phyloP scores from a whole-genome alignment of 495 filamentous ascomycete species.

The Margaritispora aquatica region DNA sequence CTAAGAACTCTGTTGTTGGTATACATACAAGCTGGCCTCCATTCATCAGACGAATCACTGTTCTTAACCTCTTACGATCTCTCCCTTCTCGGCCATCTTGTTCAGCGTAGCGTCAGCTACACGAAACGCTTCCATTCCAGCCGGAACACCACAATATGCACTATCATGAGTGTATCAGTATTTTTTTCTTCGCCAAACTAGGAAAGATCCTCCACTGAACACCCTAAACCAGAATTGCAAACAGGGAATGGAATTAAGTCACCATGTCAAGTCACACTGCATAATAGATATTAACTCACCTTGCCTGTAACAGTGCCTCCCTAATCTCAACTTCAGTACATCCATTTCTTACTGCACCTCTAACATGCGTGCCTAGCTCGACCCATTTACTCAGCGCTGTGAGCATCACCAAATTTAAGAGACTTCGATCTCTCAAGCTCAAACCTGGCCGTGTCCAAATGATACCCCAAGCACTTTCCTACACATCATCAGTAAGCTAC shows the following conservation, averaged over 20 bases:
- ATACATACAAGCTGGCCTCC: too few relatives aligned
- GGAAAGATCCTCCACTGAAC: neutral
- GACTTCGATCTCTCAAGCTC: slow-evolving; percentile 36
- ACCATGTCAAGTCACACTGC: neutral
- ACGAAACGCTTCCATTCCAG: slow-evolving; percentile 24
- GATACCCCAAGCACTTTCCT: slow-evolving; percentile 34
- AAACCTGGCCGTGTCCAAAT: slow-evolving; percentile 45
- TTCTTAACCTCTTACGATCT: slow-evolving; percentile 3
- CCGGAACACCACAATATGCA: slow-evolving; percentile 25
- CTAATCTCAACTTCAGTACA: slow-evolving; percentile 43
- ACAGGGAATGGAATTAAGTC: neutral
- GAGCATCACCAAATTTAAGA: slow-evolving; percentile 47
- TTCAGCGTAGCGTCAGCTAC: slow-evolving; percentile 25
- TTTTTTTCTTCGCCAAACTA: neutral
- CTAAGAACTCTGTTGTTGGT: too few relatives aligned
- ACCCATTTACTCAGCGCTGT: slow-evolving; percentile 37
- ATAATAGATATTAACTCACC: slow-evolving; percentile 10
- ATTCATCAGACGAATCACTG: too few relatives aligned
- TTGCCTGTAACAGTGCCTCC: slow-evolving; percentile 43
- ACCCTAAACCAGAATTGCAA: neutral
- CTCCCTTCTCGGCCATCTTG: slow-evolving; percentile 29
- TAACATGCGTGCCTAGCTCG: slow-evolving; percentile 43
- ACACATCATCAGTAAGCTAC: neutral
- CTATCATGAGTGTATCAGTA: neutral
- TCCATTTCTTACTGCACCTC: slow-evolving; percentile 45